Base-by-base conservation (phyloP, 2,329 filamentous ascomycete species). In the Chrysoporthe austroafricana region DNA sequence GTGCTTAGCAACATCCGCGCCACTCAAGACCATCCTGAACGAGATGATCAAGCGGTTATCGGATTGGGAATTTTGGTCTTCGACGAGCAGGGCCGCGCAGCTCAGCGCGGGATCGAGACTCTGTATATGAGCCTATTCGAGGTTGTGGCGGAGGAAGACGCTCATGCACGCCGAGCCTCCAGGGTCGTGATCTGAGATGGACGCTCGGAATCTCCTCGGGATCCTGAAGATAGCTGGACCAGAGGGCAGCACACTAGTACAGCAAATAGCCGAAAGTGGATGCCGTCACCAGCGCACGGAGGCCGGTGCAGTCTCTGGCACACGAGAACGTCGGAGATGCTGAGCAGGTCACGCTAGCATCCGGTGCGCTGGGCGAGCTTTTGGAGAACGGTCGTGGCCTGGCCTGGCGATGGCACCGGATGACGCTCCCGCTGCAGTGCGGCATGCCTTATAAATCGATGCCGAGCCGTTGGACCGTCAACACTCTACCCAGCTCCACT, bases 1-100 rank as follows among this genome's bases (percentile, higher is more conserved):
- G 83, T 98, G 95, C 82, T 93, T 81, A 32, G 84, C 84, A 67
- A 88, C 81, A 64, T 88, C 84, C 62, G 77, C 79, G 56, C 86
- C 86, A 18, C 81, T 85, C 65, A 87, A 76, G 64, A 77, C 76
- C 80, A 84, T 82, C 67, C 71, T 77, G 66, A 50, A 50, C 5
- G 7, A 11, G 59, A 46, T 4, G 32, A 4, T 42, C 14, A 7
- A 7, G n/a, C 21, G 6, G n/a, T 32, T 16, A 32, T 32, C 9
- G 5, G 32, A 61, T 32, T n/a, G 39, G 42, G 21, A 4, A n/a
- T 3, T 11, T 52, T 52, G 8, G n/a, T 32, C 11, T 32, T 8
- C n/a, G 16, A 52, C 8, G 11, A 32, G 11, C 48, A 52, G n/a
- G 7, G 14, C 48, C 14, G 48, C n/a, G 16, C 42, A 36, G 11